Percentiles rank a stretch among this genome's conserved stretches.
These are phyloP conservation scores for Melampsora occidentalis DNA, from an alignment of 1,284 basidiomycete species.

Conservation along the genomic window DNA sequence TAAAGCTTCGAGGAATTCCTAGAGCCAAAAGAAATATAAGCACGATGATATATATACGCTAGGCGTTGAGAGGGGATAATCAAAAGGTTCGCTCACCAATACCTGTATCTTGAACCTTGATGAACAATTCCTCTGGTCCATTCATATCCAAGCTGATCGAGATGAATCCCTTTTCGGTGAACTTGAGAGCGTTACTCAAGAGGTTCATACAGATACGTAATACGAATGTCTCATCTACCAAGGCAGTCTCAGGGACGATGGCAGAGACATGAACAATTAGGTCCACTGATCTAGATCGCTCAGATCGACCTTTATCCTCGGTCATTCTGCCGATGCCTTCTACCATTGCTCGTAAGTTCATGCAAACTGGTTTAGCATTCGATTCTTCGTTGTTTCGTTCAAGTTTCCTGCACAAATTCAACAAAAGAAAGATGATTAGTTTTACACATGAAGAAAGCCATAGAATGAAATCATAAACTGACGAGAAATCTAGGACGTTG, in stretches of 20 bases:
- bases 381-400: constrained; percentile 40
- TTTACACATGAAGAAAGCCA: constrained; percentile 15
- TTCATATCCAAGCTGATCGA: constrained; percentile 44
- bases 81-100: constrained; percentile 36
- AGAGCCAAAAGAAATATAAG: neutral
- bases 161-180: constrained; percentile 46
- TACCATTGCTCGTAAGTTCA: constrained; percentile 27
- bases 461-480: constrained; percentile 32
- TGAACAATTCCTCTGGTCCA: constrained; percentile 29
- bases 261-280: constrained; percentile 46
- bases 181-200: constrained; percentile 47
- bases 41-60: neutral
- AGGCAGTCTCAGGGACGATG: constrained; percentile 45
- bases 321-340: constrained; percentile 41
- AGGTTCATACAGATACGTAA: constrained; percentile 48
- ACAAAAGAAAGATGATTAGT: constrained; percentile 32
- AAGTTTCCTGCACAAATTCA: constrained; percentile 38
- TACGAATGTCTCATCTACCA: constrained; percentile 46
- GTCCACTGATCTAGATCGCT: constrained; percentile 43
- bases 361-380: constrained; percentile 23
- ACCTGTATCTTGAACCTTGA: constrained; percentile 46
- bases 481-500: constrained; percentile 48
- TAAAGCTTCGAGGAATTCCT: constrained; percentile 35
- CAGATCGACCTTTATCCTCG: constrained; percentile 40
- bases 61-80: neutral